Conservation (phyloP, 805 yeast genomes). For the Candida cerambycidarum region DNA sequence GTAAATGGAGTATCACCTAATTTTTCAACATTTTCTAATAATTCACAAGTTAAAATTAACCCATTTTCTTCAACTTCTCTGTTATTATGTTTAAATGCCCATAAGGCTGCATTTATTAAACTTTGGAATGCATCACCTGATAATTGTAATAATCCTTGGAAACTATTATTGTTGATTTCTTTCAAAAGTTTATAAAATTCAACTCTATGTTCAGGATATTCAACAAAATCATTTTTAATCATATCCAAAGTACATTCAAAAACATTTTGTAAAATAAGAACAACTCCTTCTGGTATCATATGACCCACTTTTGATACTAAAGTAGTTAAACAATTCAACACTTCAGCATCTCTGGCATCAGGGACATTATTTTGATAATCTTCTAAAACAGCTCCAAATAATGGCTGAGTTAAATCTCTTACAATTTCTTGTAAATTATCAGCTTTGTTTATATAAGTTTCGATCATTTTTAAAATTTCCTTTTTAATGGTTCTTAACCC, state of each 20-base stretch:
- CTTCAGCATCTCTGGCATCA: constrained; percentile 98
- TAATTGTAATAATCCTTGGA: constrained; percentile 80
- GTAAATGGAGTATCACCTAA: constrained; percentile 73
- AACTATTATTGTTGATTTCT: constrained; percentile 81
- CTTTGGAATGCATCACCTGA: constrained; percentile 92
- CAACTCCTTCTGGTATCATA: constrained; percentile 85
- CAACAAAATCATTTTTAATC: constrained; percentile 94
- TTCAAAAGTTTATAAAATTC: constrained; percentile 90
- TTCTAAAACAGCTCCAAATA: constrained; percentile 80
- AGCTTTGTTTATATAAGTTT: constrained; percentile 84
- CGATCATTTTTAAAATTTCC: constrained; percentile 85
- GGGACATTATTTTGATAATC: constrained; percentile 90
- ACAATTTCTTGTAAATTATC: constrained; percentile 84
- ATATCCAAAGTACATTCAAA: constrained; percentile 92
- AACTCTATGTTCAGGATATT: constrained; percentile 96
- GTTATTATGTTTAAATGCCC: constrained; percentile 98
- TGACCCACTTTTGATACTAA: constrained; percentile 85
- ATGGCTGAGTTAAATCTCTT: constrained; percentile 75
- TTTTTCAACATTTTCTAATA: constrained; percentile 79
- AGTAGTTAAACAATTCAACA: constrained; percentile 89
- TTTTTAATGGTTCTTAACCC: constrained; percentile 95
- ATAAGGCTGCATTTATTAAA: constrained; percentile 87
- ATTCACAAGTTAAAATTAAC: constrained; percentile 75
- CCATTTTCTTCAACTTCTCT: constrained; percentile 96
- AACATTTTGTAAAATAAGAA: constrained; percentile 81